phyloP scores from a whole-genome alignment of 2,329 filamentous ascomycete species.

The Sarocladiaceae sp. region DNA sequence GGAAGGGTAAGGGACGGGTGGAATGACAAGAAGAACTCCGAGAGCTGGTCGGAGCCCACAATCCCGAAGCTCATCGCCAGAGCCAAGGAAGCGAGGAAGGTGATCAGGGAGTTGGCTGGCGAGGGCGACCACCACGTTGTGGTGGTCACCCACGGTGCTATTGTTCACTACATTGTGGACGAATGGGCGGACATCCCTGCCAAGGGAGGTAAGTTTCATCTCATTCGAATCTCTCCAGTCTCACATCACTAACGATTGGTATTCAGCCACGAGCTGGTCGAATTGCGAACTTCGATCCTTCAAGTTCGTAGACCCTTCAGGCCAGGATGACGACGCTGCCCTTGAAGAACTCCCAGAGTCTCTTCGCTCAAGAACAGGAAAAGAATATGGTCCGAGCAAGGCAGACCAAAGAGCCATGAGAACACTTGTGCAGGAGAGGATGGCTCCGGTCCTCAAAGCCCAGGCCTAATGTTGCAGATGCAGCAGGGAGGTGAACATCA shows the following conservation, averaged over 20 bases:
- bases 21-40: slow-evolving; percentile 58
- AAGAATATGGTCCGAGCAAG: slow-evolving; percentile 32
- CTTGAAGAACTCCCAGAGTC: slow-evolving; percentile 46
- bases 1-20: slow-evolving; percentile 59
- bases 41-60: slow-evolving; percentile 41
- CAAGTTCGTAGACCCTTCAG: slow-evolving; percentile 51
- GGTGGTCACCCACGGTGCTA: slow-evolving; percentile 77
- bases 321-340: slow-evolving; percentile 42
- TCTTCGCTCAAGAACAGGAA: slow-evolving; percentile 40
- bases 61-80: slow-evolving; percentile 53
- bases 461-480: neutral
- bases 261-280: slow-evolving; percentile 63
- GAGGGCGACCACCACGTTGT: slow-evolving; percentile 59
- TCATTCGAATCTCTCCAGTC: neutral
- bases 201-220: slow-evolving; percentile 28
- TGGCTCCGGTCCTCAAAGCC: slow-evolving; percentile 23
- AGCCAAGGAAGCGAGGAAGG: slow-evolving; percentile 56
- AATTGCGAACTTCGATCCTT: slow-evolving; percentile 73
- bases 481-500: neutral
- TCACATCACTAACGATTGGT: neutral
- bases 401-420: slow-evolving; percentile 44
- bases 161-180: slow-evolving; percentile 79
- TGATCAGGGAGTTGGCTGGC: slow-evolving; percentile 44
- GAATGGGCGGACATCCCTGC: slow-evolving; percentile 65
- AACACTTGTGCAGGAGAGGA: slow-evolving; percentile 28